Evolutionary conservation across 169 alveolate genomes (phyloP), one percentile per base, ranked within the genome.

Genomic region (Plasmodium vinckei): DNA sequence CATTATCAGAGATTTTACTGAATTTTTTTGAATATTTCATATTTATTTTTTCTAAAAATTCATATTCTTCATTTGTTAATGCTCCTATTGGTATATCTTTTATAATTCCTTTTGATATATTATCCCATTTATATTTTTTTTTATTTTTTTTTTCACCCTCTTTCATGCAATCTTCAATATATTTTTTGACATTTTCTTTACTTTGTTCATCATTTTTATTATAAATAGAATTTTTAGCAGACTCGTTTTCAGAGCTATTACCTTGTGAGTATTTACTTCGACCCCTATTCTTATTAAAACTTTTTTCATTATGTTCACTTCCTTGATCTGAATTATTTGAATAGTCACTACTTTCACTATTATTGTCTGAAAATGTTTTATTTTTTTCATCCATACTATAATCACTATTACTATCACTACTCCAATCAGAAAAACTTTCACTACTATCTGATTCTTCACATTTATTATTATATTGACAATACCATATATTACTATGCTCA

Each of bases 381-480:
- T 49, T 49, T 27, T 27, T 27, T 0, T 1, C 39, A 27, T 27
- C 39, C 39, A 27, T 27, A 27, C 0, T 27, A 27, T 27, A 4
- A 33, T 33, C 42, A 4, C 42, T 33, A 3, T 33, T 3, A 3
- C 4, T 33, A 3, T 4, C 42, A 33, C 42, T 51, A 13, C 59
- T 51, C 17, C n/a, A 51, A 21, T 13, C 46, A 49, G 60, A 33
- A 65, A 33, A 33, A 3, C 7, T 3, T 33, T 39, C 27, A 47
- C 73, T 65, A 15, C 21, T 13, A 65, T 39, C 23, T 39, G 56
- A 13, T 33, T 47, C 53, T 33, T 39, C 73, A 64, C 54, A 19
- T 39, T 65, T 65, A 6, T n/a, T 10, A 17, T 46, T 51, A 51
- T 51, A 12, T 13, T 4, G 2, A 15, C 59, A 12, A 51, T 51